Evolutionary conservation across 352 stramenopile genomes (phyloP), one percentile per base, ranked within the genome.

Genomic region (Achlya hypogyna): DNA sequence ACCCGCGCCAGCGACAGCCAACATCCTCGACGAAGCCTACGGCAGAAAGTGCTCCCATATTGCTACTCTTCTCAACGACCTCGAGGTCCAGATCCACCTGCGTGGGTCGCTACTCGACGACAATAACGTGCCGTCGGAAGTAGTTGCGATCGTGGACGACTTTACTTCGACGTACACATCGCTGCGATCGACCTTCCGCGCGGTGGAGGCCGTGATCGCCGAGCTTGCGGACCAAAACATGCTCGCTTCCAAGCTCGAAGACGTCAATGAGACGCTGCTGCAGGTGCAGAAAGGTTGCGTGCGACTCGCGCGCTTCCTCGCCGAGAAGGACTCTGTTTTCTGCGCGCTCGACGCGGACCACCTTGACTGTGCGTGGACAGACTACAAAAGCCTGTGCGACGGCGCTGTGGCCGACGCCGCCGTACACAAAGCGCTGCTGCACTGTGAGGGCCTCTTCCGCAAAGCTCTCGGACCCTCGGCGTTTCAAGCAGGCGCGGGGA

Each of bases 271-370:
- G 5, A 73, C 75, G 4, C 59, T 88, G 51, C 73, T 70, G 0
- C 63, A 77, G 1, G 71, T 75, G 29, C 72, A 73, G 2, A 75
- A 68, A 18, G 74, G 86, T n/a, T 86, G 78, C 43, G 23, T 88
- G 22, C 51, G 71, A 1, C 60, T 90, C 0, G 53, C 78, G 14
- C 72, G 72, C 6, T 72, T 68, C 29, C 81, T 88, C 42, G 64
- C 79, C 25, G 43, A 84, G n/a, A 79, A 83, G 58, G 82, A 87
- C 66, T 75, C 69, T 32, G 77, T 78, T 32, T 90, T 88, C 34
- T 53, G 86, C 10, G 74, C 83, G n/a, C 62, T 84, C 6, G 80
- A 90, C 38, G 77, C 82, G 3, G 31, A 58, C 10, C 73, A 78
- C 4, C 65, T 90, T 38, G 88, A 88, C 43, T 47, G 38, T 20